Conservation (phyloP, 1,284 basidiomycete genomes). For the Naganishia liquefaciens region DNA sequence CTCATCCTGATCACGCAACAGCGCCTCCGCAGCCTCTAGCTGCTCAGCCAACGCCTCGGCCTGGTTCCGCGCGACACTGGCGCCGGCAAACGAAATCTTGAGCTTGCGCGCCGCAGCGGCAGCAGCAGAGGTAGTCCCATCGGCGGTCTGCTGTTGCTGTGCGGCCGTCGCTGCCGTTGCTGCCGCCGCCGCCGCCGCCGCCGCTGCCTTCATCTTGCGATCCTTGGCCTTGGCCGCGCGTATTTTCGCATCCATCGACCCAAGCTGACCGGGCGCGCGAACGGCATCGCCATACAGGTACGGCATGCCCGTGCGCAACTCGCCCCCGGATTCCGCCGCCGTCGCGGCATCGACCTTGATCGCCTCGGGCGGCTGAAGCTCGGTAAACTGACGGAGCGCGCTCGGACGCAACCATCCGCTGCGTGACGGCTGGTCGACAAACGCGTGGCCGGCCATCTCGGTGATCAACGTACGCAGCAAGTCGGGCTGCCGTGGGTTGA, state of each 20-base stretch:
- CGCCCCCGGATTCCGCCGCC: slow-evolving; percentile 14
- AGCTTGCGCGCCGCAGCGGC: slow-evolving; percentile 22
- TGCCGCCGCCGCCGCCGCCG: too few relatives aligned
- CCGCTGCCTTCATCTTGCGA: slow-evolving; percentile 11
- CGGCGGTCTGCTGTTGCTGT: too few relatives aligned
- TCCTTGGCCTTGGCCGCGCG: slow-evolving; percentile 29
- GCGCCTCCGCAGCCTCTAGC: slow-evolving; percentile 10
- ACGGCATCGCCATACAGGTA: slow-evolving; percentile 31
- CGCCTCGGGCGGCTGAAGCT: slow-evolving; percentile 24
- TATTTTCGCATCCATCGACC: slow-evolving; percentile 27
- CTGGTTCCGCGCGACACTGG: background rate
- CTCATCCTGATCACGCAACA: slow-evolving; percentile 27
- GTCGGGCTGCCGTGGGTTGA: slow-evolving; percentile 17
- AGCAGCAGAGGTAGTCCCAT: too few relatives aligned
- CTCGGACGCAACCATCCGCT: slow-evolving; percentile 29
- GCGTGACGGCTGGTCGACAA: slow-evolving; percentile 19
- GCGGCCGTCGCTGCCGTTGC: too few relatives aligned
- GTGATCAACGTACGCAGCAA: slow-evolving; percentile 28
- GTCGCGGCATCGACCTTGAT: slow-evolving; percentile 23
- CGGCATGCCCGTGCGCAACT: slow-evolving; percentile 10
- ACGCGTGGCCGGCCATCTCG: slow-evolving; percentile 30
- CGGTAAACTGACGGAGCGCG: slow-evolving; percentile 14
- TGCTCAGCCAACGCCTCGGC: slow-evolving; percentile 18
- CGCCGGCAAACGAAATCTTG: slow-evolving; percentile 26
- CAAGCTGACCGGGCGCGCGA: slow-evolving; percentile 30